Base-by-base conservation (phyloP, 2,329 filamentous ascomycete species). In the Botrytis elliptica region DNA sequence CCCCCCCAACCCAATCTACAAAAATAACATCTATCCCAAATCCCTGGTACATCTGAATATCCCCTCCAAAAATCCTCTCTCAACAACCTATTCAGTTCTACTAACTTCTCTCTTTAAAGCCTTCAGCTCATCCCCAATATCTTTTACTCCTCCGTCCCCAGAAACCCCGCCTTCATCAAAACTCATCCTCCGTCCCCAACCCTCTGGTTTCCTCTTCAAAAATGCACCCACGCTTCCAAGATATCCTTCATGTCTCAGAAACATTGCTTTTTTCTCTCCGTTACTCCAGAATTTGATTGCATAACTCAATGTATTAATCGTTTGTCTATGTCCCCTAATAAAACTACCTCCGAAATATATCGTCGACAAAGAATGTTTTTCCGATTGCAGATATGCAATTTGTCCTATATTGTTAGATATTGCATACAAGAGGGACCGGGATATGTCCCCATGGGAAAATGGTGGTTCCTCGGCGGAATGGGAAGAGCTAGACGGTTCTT, bases 271-370 rank as follows among this genome's bases (percentile, higher is more conserved):
- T 83, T 97, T 98, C 80, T 91, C 87, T 60, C 95, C 95, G 81
- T 96, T 94, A 77, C 92, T 94, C 96, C 96, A 99, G 84, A 98
- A 99, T 78, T 94, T 94, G 84, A 99, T 98, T 81, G 95, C 96
- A 81, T 97, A 99, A 72, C 92, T 95, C 16, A 99, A 86, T 0
- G 96, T 98, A 83, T 98, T 97, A 89, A 99, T 99, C 20, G 96
- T 99, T 84, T 98, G 96, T 25, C 93, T 90, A 82, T 99, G 96
- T 59, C 96, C 96, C 60, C 96, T 91, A 81, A 99, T 98, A 82
- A 98, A 99, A 10, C 93, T 96, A 38, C 96, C 96, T 36, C 96
- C 96, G 83, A 99, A 99, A 85, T 99, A 99, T 75, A 99, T 98
- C 80, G 95, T 91, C 76, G 93, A 92, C 40, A 98, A 86, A 64